Conservation (phyloP, 2,329 filamentous ascomycete genomes). For the Gyromitra esculenta region DNA sequence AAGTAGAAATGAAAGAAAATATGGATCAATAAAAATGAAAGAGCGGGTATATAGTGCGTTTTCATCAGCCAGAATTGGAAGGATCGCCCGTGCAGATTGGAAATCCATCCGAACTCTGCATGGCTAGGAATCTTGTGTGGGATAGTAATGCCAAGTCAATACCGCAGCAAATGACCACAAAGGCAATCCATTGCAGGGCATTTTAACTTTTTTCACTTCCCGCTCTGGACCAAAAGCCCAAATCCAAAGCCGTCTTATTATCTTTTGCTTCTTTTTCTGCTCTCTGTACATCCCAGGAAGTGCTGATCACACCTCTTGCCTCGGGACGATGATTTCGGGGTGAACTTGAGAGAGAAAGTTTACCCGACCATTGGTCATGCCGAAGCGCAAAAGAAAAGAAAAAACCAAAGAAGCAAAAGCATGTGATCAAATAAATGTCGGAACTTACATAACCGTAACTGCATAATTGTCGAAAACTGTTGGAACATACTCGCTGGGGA, state of each 20-base stretch:
- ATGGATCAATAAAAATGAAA: not conserved
- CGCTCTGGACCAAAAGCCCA: not conserved
- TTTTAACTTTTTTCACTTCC: constrained; percentile 16
- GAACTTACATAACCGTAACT: constrained; percentile 96
- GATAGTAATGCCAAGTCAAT: constrained; percentile 26
- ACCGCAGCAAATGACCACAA: not conserved
- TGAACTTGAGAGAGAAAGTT: not conserved
- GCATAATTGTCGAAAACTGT: constrained; percentile 99
- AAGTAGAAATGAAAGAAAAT: not conserved
- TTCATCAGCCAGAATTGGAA: constrained; percentile 26
- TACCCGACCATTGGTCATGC: constrained; percentile 1
- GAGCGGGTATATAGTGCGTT: constrained; percentile 18
- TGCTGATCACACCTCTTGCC: not conserved
- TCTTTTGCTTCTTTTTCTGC: not conserved
- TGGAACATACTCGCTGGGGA: constrained; percentile 98
- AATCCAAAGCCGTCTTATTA: constrained; percentile 10
- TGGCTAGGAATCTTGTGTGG: not conserved
- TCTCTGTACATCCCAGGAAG: not conserved
- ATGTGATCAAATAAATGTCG: constrained; percentile 41
- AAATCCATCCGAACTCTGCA: constrained; percentile 40
- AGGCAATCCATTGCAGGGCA: not conserved
- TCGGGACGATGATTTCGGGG: not conserved
- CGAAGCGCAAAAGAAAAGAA: not conserved
- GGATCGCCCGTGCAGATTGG: constrained; percentile 27
- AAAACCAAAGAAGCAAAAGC: constrained; percentile 24